Evolutionary conservation across 2,329 filamentous ascomycete species (phyloP).

Genomic region (Fusarium algeriense): DNA sequence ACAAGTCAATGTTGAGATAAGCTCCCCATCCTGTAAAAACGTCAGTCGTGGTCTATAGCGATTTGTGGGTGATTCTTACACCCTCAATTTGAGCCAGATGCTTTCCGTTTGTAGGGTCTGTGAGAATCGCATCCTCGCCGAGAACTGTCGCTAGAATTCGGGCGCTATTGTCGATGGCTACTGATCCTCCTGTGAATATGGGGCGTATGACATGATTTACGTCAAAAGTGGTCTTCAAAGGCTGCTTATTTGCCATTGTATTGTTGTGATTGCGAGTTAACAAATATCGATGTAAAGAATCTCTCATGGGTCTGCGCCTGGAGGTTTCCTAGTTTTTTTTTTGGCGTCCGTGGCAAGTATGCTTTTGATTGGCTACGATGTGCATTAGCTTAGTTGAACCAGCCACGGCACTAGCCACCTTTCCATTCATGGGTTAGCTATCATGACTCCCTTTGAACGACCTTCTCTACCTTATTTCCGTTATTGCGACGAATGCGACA

Average conservation of each 20-base stretch:
- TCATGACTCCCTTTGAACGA: conserved; percentile 30
- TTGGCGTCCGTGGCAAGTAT: conserved; percentile 16
- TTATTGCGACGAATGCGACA: background rate
- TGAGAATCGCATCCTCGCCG: conserved; percentile 92
- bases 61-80: conserved; percentile 59
- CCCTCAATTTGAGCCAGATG: conserved; percentile 90
- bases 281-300: conserved; percentile 35
- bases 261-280: conserved; percentile 27
- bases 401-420: conserved; percentile 21
- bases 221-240: conserved; percentile 90
- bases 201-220: conserved; percentile 85
- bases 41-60: conserved; percentile 30
- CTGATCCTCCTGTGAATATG: conserved; percentile 91
- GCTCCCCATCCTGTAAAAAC: conserved; percentile 75
- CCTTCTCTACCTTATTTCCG: background rate
- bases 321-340: conserved; percentile 42
- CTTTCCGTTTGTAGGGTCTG: conserved; percentile 83
- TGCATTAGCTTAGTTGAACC: conserved; percentile 16
- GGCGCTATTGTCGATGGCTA: conserved; percentile 84
- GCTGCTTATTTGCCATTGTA: conserved; percentile 69
- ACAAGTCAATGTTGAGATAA: conserved; percentile 80
- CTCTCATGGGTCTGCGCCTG: conserved; percentile 37
- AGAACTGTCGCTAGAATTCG: conserved; percentile 87
- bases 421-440: conserved; percentile 4
- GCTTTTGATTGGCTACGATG: conserved; percentile 24